Percentiles rank a stretch among this genome's conserved stretches.
These are phyloP conservation scores for Diophrys appendiculata DNA, from an alignment of 73 alveolate genomes.

Conservation along the genomic window DNA sequence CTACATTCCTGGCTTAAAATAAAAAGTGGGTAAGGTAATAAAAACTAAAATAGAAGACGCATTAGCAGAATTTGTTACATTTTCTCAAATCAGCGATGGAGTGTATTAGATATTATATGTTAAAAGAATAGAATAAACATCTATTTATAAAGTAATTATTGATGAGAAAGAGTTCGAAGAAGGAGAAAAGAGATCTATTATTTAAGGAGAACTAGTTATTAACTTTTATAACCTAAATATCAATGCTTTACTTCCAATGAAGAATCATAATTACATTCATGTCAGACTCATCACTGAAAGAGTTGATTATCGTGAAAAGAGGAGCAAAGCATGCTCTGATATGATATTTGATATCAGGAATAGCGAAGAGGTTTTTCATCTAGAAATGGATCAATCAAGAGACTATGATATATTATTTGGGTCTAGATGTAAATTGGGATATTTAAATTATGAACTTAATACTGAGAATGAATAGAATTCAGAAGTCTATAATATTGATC, in stretches of 20 bases:
- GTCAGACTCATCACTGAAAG: not conserved
- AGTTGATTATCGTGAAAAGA: not conserved
- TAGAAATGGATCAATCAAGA: not conserved
- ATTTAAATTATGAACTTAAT: not conserved
- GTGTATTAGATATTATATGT: not conserved
- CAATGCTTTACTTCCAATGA: not conserved
- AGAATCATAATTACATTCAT: not conserved
- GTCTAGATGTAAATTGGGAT: not conserved
- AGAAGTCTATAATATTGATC: not conserved
- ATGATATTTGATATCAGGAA: no score
- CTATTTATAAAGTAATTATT: not conserved
- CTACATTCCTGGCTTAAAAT: no score
- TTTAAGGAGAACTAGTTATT: no score
- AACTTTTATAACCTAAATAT: not conserved
- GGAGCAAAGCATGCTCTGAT: not conserved
- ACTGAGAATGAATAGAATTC: not conserved
- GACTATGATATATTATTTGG: not conserved
- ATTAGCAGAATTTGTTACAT: no score
- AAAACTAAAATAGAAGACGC: no score
- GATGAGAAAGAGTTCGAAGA: not conserved
- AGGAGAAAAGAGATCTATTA: not conserved
- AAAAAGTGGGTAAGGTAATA: no score
- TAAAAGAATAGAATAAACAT: not conserved
- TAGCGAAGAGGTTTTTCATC: not conserved
- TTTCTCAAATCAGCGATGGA: no score